phyloP scores from a whole-genome alignment of 2,329 filamentous ascomycete genomes.

The Penicillium brevicompactum region DNA sequence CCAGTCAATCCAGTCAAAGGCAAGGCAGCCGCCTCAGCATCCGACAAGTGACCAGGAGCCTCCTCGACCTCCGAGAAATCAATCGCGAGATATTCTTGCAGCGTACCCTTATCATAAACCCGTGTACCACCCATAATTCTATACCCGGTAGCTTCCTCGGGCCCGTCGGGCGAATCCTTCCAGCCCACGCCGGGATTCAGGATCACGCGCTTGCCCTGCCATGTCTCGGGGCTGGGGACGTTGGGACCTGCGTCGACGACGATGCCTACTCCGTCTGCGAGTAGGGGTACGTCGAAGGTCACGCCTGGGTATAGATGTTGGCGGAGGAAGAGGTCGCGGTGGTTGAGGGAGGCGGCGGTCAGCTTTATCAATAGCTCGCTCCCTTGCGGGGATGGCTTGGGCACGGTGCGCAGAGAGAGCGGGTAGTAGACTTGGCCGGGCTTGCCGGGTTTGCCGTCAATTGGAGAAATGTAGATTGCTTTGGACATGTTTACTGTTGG shows the following conservation, averaged over 20 bases:
- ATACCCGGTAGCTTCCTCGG: constrained; percentile 60
- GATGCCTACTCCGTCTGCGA: constrained; percentile 79
- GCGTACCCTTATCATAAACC: constrained; percentile 66
- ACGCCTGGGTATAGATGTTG: constrained; percentile 88
- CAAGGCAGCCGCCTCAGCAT: constrained; percentile 78
- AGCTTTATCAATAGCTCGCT: constrained; percentile 75
- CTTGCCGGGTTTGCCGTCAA: constrained; percentile 68
- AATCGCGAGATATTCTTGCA: constrained; percentile 72
- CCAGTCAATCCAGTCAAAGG: constrained; percentile 84
- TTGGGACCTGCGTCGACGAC: constrained; percentile 66
- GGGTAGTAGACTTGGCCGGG: constrained; percentile 78
- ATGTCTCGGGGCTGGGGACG: constrained; percentile 52
- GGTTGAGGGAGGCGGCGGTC: constrained; percentile 82
- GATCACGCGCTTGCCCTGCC: constrained; percentile 71
- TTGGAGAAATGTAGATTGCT: constrained; percentile 46
- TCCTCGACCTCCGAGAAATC: constrained; percentile 73
- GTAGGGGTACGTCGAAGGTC: constrained; percentile 74
- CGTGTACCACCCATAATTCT: constrained; percentile 59
- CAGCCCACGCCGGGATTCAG: constrained; percentile 79
- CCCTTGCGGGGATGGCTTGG: constrained; percentile 64
- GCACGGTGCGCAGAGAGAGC: constrained; percentile 58
- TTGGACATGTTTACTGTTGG: constrained; percentile 41
- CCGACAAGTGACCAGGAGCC: constrained; percentile 70
- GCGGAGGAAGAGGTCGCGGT: constrained; percentile 92
- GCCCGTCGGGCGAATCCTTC: constrained; percentile 70